Evolutionary conservation across 2,329 filamentous ascomycete genomes (phyloP), one percentile per base, ranked within the genome.

Genomic region (Colletotrichum sp.): DNA sequence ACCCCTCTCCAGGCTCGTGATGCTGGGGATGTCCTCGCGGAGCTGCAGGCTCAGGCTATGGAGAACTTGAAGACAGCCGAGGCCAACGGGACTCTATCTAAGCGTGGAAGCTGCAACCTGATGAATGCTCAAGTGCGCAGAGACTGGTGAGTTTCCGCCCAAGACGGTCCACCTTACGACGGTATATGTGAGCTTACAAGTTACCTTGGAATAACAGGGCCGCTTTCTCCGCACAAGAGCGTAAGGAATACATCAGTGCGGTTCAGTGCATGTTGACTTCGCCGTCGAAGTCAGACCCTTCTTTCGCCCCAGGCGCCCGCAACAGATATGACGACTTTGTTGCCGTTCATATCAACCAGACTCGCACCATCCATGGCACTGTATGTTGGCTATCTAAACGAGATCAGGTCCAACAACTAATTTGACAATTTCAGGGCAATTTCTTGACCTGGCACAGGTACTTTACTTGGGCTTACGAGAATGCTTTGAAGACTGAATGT

Each of bases 221-320:
- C 13, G 79, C 79, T 32, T 75, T 78, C 57, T 80, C 78, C 44
- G 79, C 77, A 12, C 76, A 78, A 21, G 76, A 78, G 68, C 73
- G 73, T 26, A 76, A 77, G 68, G 71, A 71, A 7, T 78, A 76
- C 66, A 78, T 78, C 71, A 64, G 64, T 18, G 76, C 77, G 10
- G 76, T 77, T 30, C 73, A 78, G 44, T 78, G 77, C 30, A 44
- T 79, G 28, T 49, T 67, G 67, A 71, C 65, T 28, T 59, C 70
- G 6, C 75, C 78, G 28, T 64, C 71, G 16, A 74, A 68, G 59
- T 75, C 68, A 0, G 66, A 70, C 6, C n/a, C 67, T 4, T 44
- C 67, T 2, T 76, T 74, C 34, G 74, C 69, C 6, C 75, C 75
- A 1, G 78, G 71, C 4, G 74, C 72, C 8, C 77, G 71, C 13